Conservation (phyloP, 495 filamentous ascomycete genomes). For the Achaetomiella virescens region DNA sequence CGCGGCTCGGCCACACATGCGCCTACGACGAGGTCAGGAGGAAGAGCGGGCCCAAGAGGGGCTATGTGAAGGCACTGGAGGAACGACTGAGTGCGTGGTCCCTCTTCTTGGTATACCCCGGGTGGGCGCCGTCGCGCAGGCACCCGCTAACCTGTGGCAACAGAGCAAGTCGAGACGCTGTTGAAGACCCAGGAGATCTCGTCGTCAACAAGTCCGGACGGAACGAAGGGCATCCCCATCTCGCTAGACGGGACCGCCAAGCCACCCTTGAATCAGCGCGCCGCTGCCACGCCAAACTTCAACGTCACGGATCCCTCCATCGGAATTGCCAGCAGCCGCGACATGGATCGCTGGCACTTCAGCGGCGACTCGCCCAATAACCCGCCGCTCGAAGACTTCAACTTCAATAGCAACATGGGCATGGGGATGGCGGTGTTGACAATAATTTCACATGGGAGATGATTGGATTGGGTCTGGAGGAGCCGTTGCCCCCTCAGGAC, state of each 20-base stretch:
- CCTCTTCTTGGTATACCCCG: not conserved
- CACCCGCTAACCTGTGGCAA: slow-evolving; percentile 17
- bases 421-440: slow-evolving; percentile 41
- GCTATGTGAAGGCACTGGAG: slow-evolving; percentile 96
- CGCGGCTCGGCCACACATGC: slow-evolving; percentile 81
- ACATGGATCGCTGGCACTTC: slow-evolving; percentile 49
- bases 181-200: slow-evolving; percentile 65
- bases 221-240: slow-evolving; percentile 28
- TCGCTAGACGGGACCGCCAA: slow-evolving; percentile 28
- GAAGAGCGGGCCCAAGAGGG: slow-evolving; percentile 96
- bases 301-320: slow-evolving; percentile 40
- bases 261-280: slow-evolving; percentile 24
- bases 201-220: slow-evolving; percentile 27
- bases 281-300: slow-evolving; percentile 38
- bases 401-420: slow-evolving; percentile 42
- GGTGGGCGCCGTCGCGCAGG: not conserved
- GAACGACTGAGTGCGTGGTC: slow-evolving; percentile 75
- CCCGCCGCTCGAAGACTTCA: slow-evolving; percentile 42
- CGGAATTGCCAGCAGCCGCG: slow-evolving; percentile 36
- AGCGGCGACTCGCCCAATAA: slow-evolving; percentile 45
- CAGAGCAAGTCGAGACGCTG: slow-evolving; percentile 92
- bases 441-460: slow-evolving; percentile 74
- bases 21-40: slow-evolving; percentile 92
- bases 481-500: slow-evolving; percentile 81
- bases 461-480: slow-evolving; percentile 87